Percentiles rank a stretch among this genome's conserved stretches.
These are phyloP conservation scores for Trypanosoma conorhini DNA, from an alignment of 208 protist species.

Conservation along the genomic window DNA sequence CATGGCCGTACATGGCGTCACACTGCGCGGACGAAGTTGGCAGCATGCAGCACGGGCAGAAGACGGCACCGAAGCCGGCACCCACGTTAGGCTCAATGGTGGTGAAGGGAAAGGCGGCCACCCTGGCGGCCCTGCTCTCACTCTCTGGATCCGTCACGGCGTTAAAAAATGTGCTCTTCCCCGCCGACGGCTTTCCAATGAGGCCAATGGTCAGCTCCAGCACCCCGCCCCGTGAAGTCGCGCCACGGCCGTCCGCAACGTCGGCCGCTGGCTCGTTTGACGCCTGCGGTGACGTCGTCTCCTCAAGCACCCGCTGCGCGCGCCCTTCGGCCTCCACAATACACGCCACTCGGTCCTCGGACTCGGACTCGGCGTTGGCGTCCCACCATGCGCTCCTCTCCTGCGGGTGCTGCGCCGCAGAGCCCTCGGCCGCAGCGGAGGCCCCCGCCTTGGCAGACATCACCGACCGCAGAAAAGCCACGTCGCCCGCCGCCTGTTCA, in stretches of 20 bases:
- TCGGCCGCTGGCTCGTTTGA: not conserved
- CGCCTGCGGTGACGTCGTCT: not conserved
- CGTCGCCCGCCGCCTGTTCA: constrained; percentile 37
- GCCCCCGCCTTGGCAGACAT: constrained; percentile 23
- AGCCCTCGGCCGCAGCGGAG: constrained; percentile 16
- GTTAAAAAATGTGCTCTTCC: constrained; percentile 96
- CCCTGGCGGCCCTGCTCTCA: constrained; percentile 79
- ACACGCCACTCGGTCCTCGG: not conserved
- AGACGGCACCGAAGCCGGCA: constrained; percentile 50
- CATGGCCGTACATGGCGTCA: constrained; percentile 69
- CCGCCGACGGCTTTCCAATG: constrained; percentile 92
- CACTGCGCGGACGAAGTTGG: constrained; percentile 20
- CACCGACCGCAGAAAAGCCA: constrained; percentile 34
- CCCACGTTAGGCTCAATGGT: constrained; percentile 94
- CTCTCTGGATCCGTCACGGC: constrained; percentile 82
- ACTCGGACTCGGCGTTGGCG: constrained; percentile 4
- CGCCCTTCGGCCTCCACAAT: constrained; percentile 16
- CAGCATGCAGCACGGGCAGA: constrained; percentile 65
- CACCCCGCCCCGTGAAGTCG: constrained; percentile 33
- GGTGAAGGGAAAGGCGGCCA: constrained; percentile 94
- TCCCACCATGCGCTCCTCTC: constrained; percentile 14
- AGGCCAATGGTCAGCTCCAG: constrained; percentile 91
- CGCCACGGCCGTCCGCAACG: not conserved
- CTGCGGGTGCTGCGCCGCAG: not conserved
- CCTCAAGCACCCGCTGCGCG: constrained; percentile 2